Evolutionary conservation across 1,284 basidiomycete genomes (phyloP), one percentile per base, ranked within the genome.

Genomic region (Marasmius tenuissimus): DNA sequence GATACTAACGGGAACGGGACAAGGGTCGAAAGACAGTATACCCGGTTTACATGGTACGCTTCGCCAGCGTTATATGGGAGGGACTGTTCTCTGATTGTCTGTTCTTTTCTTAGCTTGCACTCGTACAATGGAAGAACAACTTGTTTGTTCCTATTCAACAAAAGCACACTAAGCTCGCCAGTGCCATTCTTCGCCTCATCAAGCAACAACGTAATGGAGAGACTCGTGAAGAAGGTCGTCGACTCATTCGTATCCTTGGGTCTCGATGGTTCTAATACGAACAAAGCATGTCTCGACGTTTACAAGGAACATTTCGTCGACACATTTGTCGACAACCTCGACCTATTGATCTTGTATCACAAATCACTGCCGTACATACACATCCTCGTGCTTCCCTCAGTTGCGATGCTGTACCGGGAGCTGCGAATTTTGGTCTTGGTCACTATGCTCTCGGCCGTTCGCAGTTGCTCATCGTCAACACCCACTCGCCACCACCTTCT

Each of bases 241-340:
- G 95, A 98, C 72, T 97, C 94, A 27, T 95, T 98, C 71, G 96
- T 99, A 47, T 97, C 96, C 0, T 88, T 99, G 57, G 97, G 97
- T 59, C 82, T 99, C 57, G 97, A 99, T 73, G 93, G 93, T 69
- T 81, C 84, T 61, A 96, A 99, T 74, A 86, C 91, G 70, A 94
- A 95, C 82, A 94, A 94, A 67, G 91, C 91, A 61, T 95, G 94
- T 63, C 89, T 98, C 57, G 96, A 98, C 65, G 91, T 98, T 16
- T 99, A 99, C 85, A 91, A 88, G 72, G 89, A 93, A 61, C 89
- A 94, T 71, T 95, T 99, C 76, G 96, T n/a, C n/a, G n/a, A n/a
- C n/a, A n/a, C n/a, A n/a, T n/a, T n/a, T n/a, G n/a, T n/a, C n/a
- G n/a, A n/a, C n/a, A n/a, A n/a, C n/a, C n/a, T n/a, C n/a, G n/a